Percentiles rank a stretch among this genome's conserved stretches.
phyloP scores from a whole-genome alignment of 108 stramenopile genomes.

The Nitzschia sp. region DNA sequence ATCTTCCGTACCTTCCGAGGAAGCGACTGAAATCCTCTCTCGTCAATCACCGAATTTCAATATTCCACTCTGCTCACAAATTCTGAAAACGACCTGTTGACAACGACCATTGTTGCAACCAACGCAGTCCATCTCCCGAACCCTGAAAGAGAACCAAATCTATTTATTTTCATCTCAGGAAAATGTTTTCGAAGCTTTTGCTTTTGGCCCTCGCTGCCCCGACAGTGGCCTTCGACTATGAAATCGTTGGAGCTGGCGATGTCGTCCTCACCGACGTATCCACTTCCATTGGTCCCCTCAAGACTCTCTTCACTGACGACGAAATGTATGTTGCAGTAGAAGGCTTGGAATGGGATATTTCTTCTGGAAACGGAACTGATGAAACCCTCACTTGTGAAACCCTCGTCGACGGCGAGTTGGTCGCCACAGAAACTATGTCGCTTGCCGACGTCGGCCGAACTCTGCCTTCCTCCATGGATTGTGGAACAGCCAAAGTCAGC shows the following conservation, averaged over 20 bases:
- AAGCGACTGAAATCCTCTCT: no score
- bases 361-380: neutral
- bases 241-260: constrained; percentile 8
- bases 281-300: constrained; percentile 21
- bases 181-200: constrained; percentile 2
- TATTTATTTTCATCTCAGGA: neutral
- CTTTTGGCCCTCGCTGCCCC: constrained; percentile 7
- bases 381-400: constrained; percentile 18
- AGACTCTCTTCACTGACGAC: constrained; percentile 32
- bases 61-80: no score
- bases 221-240: constrained; percentile 17
- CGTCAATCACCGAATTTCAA: no score
- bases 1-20: no score
- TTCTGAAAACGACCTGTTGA: no score
- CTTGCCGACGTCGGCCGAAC: constrained; percentile 18
- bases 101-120: no score
- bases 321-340: constrained; percentile 10
- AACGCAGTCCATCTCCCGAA: no score
- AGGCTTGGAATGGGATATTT: constrained; percentile 26
- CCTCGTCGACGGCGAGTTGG: constrained; percentile 22
- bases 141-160: no score
- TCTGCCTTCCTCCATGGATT: constrained; percentile 24
- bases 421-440: constrained; percentile 10
- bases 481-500: constrained; percentile 16
- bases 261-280: constrained; percentile 24